Base-by-base conservation (phyloP, 257 asterid species). In the Rubia yunnanensis region DNA sequence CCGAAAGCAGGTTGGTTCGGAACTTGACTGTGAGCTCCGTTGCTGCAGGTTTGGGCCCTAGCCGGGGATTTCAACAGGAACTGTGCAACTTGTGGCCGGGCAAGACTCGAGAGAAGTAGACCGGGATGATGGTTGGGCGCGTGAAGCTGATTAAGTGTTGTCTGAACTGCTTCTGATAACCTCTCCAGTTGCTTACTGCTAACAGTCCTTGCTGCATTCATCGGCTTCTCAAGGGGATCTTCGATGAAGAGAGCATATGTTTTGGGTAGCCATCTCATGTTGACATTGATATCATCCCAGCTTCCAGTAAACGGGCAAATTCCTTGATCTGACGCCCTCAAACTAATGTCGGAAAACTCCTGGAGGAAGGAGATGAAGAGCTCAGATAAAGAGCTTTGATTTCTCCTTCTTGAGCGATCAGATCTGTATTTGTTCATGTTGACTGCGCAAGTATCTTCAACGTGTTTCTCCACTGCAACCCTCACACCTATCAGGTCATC, bases 141-240 rank as follows among this genome's bases (percentile, higher is more conserved):
- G 60, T 17, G 7, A 18, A 92, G 88, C 63, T 70, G 28, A 64
- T 68, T 70, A 57, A 56, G 78, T 58, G 95, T 84, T 65, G 56
- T 72, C 73, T 68, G 83, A 64, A 90, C 74, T 39, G 87, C 85
- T 57, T 74, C 84, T 41, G 81, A 64, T 71, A 92, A 84, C 78
- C 70, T 88, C 63, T 4, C 64, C 27, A 92, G 71, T 31, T 87
- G 91, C 41, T 67, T 77, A 7, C 67, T 68, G 78, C 84, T 63
- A 50, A 92, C 91, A 0, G 87, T 72, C 83, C 97, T 81, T 66
- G 97, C 99, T 23, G 94, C 27, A 80, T 92, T 92, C 15, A 69
- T 75, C 23, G 99, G 97, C 75, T 85, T 95, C 83, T 92, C 99
- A 73, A 89, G 89, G 31, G 99, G 99, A 81, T 92, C 99, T 80